Conservation (phyloP, 2,329 filamentous ascomycete species). For the Aaosphaeria arxii region DNA sequence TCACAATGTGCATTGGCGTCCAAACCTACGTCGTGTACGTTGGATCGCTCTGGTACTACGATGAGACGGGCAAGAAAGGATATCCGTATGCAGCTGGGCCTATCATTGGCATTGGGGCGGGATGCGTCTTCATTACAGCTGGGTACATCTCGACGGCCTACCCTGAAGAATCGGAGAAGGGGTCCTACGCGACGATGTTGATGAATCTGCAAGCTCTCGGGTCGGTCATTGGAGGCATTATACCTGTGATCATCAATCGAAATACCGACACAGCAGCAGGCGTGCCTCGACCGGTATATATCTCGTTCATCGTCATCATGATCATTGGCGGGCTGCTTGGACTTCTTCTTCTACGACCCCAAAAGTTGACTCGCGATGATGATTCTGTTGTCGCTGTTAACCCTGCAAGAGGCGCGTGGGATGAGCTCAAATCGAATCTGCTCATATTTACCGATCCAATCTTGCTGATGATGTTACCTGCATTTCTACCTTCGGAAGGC, state of each 20-base stretch:
- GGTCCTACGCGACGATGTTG: slow-evolving; percentile 25
- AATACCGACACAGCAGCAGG: slow-evolving; percentile 25
- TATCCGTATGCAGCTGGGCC: slow-evolving; percentile 28
- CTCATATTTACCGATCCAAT: slow-evolving; percentile 24
- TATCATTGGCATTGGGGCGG: slow-evolving; percentile 30
- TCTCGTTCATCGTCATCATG: slow-evolving; percentile 28
- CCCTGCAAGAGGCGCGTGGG: slow-evolving; percentile 20
- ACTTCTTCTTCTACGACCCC: slow-evolving; percentile 21
- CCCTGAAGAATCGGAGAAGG: slow-evolving; percentile 28
- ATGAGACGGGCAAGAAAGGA: slow-evolving; percentile 27
- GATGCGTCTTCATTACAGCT: slow-evolving; percentile 31
- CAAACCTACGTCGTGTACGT: slow-evolving; percentile 29
- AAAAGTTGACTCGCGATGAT: slow-evolving; percentile 27
- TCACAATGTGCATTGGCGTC: slow-evolving; percentile 31
- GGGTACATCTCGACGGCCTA: slow-evolving; percentile 30
- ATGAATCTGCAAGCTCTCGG: slow-evolving; percentile 31
- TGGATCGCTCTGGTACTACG: slow-evolving; percentile 31
- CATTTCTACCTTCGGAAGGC: slow-evolving; percentile 26
- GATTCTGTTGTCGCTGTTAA: slow-evolving; percentile 25
- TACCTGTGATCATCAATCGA: slow-evolving; percentile 29
- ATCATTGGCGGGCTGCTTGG: slow-evolving; percentile 22
- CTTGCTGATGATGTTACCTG: slow-evolving; percentile 26
- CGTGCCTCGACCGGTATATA: slow-evolving; percentile 27
- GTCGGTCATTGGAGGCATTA: slow-evolving; percentile 26
- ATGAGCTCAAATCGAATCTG: slow-evolving; percentile 24